A percentile compares a stretch with the other conserved stretches of the same genome.
These are phyloP conservation scores for Lodderomyces orthopsilosis DNA, from an alignment of 1,139 yeast species.

Conservation along the genomic window DNA sequence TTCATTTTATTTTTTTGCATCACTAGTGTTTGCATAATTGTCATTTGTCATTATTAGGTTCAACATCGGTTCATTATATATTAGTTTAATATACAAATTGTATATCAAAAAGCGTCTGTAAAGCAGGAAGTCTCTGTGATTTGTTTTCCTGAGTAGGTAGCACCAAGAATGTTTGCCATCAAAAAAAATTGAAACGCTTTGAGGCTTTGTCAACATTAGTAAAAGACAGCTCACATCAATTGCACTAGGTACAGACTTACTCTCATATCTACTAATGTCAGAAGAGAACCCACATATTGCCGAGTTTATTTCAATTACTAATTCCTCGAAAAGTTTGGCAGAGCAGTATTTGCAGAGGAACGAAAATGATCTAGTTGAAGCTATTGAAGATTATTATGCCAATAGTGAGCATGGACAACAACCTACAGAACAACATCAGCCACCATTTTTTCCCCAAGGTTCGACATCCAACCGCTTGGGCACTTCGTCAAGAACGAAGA, in stretches of 20 bases:
- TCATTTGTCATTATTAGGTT: slow-evolving; percentile 4
- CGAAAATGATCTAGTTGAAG: slow-evolving; percentile 34
- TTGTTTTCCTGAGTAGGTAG: not conserved
- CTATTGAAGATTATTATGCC: slow-evolving; percentile 45
- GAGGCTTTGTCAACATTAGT: not conserved
- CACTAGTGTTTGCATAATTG: not conserved
- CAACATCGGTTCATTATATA: slow-evolving; percentile 11
- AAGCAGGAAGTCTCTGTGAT: not conserved
- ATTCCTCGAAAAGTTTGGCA: slow-evolving; percentile 37
- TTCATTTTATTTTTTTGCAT: slow-evolving; percentile 15
- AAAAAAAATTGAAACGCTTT: slow-evolving; percentile 1
- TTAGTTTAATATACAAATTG: slow-evolving; percentile 4
- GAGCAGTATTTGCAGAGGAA: slow-evolving; percentile 43
- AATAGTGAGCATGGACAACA: slow-evolving; percentile 13
- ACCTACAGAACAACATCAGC: slow-evolving; percentile 6
- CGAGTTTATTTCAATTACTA: slow-evolving; percentile 50
- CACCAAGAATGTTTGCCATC: slow-evolving; percentile 13
- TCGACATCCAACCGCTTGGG: not conserved
- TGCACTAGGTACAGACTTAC: slow-evolving; percentile 1
- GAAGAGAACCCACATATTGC: slow-evolving; percentile 32
- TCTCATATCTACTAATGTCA: slow-evolving; percentile 16
- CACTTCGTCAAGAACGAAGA: not conserved
- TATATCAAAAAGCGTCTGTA: slow-evolving; percentile 2
- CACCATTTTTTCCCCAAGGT: not conserved
- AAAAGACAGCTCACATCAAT: not conserved